Evolutionary conservation across 2,329 filamentous ascomycete genomes (phyloP).

Genomic region (Scytalidium sp.): DNA sequence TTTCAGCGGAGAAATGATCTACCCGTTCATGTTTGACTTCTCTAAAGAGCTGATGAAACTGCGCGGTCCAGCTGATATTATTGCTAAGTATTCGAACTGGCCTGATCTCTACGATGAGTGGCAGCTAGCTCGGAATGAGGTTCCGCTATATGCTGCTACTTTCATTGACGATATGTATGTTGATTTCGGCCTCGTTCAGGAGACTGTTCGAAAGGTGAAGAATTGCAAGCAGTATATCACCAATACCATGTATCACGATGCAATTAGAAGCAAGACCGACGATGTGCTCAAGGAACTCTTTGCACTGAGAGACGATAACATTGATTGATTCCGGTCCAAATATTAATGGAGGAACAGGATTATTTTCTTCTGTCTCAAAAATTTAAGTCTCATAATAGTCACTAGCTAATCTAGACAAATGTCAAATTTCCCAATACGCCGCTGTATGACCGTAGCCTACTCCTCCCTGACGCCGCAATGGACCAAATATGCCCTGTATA

Average conservation of each 20-base stretch:
- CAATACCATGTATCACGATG: conserved; percentile 86
- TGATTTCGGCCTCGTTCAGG: conserved; percentile 68
- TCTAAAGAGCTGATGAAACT: conserved; percentile 73
- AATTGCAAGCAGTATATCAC: conserved; percentile 80
- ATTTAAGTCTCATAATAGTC: background rate
- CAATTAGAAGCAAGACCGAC: conserved; percentile 67
- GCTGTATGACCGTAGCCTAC: too few species aligned
- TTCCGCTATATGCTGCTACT: conserved; percentile 82
- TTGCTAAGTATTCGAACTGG: conserved; percentile 71
- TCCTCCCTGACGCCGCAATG: too few species aligned
- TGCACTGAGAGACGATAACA: conserved; percentile 66
- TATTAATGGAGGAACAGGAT: conserved; percentile 47
- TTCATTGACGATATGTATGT: conserved; percentile 94
- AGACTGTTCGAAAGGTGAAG: conserved; percentile 72
- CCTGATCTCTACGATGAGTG: conserved; percentile 71
- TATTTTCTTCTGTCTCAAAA: conserved; percentile 38
- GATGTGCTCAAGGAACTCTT: conserved; percentile 78
- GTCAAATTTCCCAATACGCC: too few species aligned
- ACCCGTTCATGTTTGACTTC: conserved; percentile 77
- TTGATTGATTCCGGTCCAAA: conserved; percentile 43
- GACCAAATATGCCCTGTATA: too few species aligned
- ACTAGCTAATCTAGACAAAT: too few species aligned
- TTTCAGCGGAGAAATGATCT: conserved; percentile 94
- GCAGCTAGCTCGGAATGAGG: conserved; percentile 71
- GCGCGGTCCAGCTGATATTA: conserved; percentile 63